Evolutionary conservation across 495 filamentous ascomycete genomes (phyloP).

Genomic region (Penicillium crystallinum): DNA sequence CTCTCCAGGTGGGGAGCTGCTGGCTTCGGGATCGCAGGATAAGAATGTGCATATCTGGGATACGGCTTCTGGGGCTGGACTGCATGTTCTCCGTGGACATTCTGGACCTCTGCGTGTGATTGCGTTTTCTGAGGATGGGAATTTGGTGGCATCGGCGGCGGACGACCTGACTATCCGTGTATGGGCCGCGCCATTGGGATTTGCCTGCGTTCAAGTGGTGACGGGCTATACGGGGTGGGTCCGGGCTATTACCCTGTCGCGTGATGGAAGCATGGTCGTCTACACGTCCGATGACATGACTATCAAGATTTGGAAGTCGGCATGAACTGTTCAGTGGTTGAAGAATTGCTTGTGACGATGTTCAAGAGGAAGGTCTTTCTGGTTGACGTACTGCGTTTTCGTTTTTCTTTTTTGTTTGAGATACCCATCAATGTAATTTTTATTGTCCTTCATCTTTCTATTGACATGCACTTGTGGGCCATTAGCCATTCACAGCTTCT

Average conservation of each 20-base stretch:
- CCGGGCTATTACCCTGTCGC: not conserved
- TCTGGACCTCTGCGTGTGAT: constrained; percentile 4
- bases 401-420: not conserved
- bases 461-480: not conserved
- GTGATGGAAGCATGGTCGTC: not conserved
- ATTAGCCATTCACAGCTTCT: not conserved
- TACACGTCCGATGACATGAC: constrained; percentile 9
- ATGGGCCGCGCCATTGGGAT: not conserved
- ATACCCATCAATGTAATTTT: constrained; percentile 3
- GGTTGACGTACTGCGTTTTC: not conserved
- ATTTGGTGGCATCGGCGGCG: not conserved
- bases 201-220: not conserved
- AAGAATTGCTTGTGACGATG: not conserved
- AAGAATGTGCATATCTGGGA: constrained; percentile 16
- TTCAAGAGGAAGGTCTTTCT: not conserved
- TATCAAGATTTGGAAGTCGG: constrained; percentile 6
- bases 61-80: constrained; percentile 6
- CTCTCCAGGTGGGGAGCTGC: constrained; percentile 12
- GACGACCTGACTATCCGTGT: constrained; percentile 6
- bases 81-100: not conserved
- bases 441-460: not conserved
- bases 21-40: constrained; percentile 14
- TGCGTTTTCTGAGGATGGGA: not conserved
- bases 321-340: not conserved
- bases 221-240: constrained; percentile 7